These are phyloP conservation scores for Peltaster fructicola DNA, from an alignment of 2,329 filamentous ascomycete genomes.

Conservation along the genomic window DNA sequence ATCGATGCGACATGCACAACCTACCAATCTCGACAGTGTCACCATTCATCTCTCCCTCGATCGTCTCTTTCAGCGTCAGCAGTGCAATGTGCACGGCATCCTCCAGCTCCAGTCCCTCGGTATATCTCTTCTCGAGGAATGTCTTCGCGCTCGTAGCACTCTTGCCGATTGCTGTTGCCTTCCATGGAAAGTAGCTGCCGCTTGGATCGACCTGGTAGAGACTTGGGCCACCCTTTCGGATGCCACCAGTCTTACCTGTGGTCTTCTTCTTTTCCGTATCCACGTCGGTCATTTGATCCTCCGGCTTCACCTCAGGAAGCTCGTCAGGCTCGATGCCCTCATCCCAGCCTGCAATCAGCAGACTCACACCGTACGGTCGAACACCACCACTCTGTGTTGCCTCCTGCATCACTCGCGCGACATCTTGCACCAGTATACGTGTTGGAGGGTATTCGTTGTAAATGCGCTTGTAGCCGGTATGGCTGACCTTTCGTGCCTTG, in stretches of 20 bases:
- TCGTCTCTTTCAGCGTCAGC: constrained; percentile 94
- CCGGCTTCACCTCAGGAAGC: constrained; percentile 46
- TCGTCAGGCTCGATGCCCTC: constrained; percentile 90
- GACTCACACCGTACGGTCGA: constrained; percentile 84
- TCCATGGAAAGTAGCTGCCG: constrained; percentile 98
- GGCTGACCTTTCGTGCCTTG: constrained; percentile 93
- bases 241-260: constrained; percentile 80
- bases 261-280: constrained; percentile 54
- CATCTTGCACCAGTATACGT: constrained; percentile 95
- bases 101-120: constrained; percentile 88
- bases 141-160: constrained; percentile 97
- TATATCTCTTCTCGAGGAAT: constrained; percentile 97
- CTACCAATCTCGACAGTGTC: constrained; percentile 95
- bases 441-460: constrained; percentile 99
- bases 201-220: constrained; percentile 98
- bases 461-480: constrained; percentile 97
- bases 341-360: constrained; percentile 94
- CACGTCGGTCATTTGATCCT: constrained; percentile 26
- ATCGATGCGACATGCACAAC: constrained; percentile 17
- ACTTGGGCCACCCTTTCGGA: constrained; percentile 89
- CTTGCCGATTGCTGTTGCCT: constrained; percentile 97
- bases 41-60: constrained; percentile 97
- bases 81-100: constrained; percentile 97
- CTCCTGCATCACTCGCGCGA: constrained; percentile 95
- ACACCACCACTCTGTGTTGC: constrained; percentile 97